Conservation (phyloP, 495 filamentous ascomycete genomes). For the Neurospora hispaniola region DNA sequence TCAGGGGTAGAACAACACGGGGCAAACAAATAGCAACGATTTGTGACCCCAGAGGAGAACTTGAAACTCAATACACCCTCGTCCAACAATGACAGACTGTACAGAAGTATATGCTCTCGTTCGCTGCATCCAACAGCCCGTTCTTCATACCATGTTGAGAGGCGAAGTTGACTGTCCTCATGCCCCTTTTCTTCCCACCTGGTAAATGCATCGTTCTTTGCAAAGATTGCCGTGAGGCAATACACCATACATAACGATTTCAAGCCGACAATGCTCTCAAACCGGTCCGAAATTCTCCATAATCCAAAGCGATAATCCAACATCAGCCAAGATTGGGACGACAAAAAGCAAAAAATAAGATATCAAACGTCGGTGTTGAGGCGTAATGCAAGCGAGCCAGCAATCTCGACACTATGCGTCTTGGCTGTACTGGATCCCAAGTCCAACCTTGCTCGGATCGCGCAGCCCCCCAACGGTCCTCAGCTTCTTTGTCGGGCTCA, state of each 20-base stretch:
- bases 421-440: constrained; percentile 49
- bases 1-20: neutral
- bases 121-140: neutral
- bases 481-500: constrained; percentile 49
- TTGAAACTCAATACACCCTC: neutral
- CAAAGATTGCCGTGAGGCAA: neutral
- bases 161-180: neutral
- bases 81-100: neutral
- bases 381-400: neutral
- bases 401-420: constrained; percentile 9
- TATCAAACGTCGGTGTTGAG: neutral
- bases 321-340: neutral
- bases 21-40: neutral
- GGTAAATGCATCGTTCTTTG: neutral
- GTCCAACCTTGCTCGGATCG: constrained; percentile 38
- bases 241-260: neutral
- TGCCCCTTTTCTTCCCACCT: neutral
- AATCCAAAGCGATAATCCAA: neutral
- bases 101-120: neutral
- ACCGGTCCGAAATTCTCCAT: neutral
- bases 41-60: neutral
- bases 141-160: neutral
- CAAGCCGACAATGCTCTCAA: neutral
- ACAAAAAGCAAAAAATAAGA: neutral
- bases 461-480: constrained; percentile 33